phyloP scores from a whole-genome alignment of 2,329 filamentous ascomycete species.

The Xylariaceae sp. region DNA sequence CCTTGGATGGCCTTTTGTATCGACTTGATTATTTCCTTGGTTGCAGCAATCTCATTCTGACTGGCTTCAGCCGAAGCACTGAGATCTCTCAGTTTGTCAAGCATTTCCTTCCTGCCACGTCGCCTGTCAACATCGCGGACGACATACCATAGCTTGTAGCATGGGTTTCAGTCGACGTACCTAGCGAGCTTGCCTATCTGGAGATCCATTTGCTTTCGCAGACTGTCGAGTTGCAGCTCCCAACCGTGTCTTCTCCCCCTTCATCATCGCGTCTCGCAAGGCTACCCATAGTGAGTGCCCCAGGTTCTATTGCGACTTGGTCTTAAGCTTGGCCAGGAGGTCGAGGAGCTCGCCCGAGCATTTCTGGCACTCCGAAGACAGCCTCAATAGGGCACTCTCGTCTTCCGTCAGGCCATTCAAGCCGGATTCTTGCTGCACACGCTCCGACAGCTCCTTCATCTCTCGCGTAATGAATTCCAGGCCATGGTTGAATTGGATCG shows the following conservation, averaged over 20 bases:
- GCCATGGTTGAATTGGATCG: constrained; percentile 5
- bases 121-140: neutral
- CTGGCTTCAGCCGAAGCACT: neutral
- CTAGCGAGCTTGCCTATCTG: constrained; percentile 3
- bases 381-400: constrained; percentile 5
- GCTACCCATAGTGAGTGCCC: constrained; percentile 3
- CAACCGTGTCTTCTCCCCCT: constrained; percentile 6
- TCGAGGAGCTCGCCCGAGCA: constrained; percentile 9
- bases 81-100: constrained; percentile 3
- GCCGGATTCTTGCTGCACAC: neutral
- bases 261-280: constrained; percentile 1
- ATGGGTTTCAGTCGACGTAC: too few species aligned
- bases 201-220: constrained; percentile 7
- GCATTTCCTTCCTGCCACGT: neutral
- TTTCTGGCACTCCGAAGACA: constrained; percentile 7
- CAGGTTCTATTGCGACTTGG: constrained; percentile 2
- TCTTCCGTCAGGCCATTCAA: constrained; percentile 5
- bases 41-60: neutral
- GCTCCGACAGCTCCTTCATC: constrained; percentile 8
- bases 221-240: constrained; percentile 5
- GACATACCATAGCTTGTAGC: too few species aligned
- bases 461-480: constrained; percentile 7
- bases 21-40: neutral
- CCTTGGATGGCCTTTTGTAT: constrained; percentile 6
- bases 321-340: constrained; percentile 8